Evolutionary conservation across 2,329 filamentous ascomycete genomes (phyloP).

Genomic region (Colletotrichum sp.): DNA sequence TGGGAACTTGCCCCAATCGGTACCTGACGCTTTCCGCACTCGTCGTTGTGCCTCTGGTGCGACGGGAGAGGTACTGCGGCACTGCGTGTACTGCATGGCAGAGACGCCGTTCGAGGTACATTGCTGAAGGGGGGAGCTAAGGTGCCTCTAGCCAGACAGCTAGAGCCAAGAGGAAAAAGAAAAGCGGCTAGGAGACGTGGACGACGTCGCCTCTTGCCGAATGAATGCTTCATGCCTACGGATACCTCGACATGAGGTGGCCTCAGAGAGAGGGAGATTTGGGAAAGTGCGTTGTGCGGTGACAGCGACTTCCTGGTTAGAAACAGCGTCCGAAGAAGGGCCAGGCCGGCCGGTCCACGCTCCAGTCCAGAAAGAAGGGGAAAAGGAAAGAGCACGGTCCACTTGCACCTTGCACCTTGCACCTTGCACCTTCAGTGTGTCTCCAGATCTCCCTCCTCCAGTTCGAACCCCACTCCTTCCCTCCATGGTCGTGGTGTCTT

Average conservation of each 20-base stretch:
- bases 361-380: background rate
- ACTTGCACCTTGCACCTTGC: background rate
- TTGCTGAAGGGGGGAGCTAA: background rate
- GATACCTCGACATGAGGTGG: background rate
- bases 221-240: background rate
- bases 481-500: background rate
- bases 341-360: background rate
- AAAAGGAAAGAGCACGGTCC: background rate
- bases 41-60: background rate
- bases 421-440: background rate
- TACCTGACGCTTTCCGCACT: background rate
- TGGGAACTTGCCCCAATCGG: background rate
- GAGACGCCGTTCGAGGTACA: background rate
- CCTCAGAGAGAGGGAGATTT: background rate
- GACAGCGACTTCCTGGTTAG: background rate
- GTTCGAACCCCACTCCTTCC: slow-evolving; percentile 4
- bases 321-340: background rate
- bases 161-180: background rate
- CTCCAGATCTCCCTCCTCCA: background rate
- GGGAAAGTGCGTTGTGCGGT: background rate
- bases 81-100: background rate
- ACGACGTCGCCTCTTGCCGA: background rate
- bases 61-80: background rate
- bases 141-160: background rate
- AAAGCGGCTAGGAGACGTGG: background rate